Evolutionary conservation across 2,329 filamentous ascomycete species (phyloP).

Genomic region (Stagonosporopsis rhizophila): DNA sequence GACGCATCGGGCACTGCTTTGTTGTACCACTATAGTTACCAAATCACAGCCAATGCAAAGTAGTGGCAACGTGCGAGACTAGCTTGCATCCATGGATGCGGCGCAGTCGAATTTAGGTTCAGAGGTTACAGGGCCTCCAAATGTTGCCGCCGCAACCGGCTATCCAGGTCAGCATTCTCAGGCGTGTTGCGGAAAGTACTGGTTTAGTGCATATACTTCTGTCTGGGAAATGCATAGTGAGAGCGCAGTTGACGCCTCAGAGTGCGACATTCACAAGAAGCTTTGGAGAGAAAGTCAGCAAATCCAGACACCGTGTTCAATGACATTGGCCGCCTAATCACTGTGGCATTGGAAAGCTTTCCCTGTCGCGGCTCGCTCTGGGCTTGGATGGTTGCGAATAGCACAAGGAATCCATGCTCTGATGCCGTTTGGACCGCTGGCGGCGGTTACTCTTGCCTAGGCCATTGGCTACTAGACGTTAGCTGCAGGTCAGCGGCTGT

Average conservation of each 20-base stretch:
- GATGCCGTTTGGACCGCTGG: constrained; percentile 13
- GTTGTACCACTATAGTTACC: neutral
- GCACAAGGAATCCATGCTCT: constrained; percentile 14
- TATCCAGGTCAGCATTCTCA: neutral
- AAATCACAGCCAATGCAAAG: neutral
- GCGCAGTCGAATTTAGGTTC: constrained; percentile 3
- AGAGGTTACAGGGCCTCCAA: neutral
- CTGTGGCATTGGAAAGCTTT: neutral
- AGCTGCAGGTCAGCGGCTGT: constrained; percentile 10
- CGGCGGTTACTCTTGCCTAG: neutral
- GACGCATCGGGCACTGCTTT: neutral
- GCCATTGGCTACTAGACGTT: constrained; percentile 5
- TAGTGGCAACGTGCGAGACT: constrained; percentile 1
- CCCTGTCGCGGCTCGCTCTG: constrained; percentile 3
- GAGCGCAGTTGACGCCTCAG: neutral
- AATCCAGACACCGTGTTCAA: constrained; percentile 9
- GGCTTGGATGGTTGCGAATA: neutral
- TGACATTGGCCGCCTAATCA: neutral
- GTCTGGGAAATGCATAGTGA: neutral
- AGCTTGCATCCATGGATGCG: neutral
- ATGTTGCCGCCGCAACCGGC: neutral
- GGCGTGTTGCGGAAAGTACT: neutral
- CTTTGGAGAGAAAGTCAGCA: neutral
- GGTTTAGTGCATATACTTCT: neutral
- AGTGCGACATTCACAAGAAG: neutral